A percentile compares a stretch with the other conserved stretches of the same genome.
Evolutionary conservation across 208 protist species (phyloP).

Genomic region (Vickermania ingenoplastis): DNA sequence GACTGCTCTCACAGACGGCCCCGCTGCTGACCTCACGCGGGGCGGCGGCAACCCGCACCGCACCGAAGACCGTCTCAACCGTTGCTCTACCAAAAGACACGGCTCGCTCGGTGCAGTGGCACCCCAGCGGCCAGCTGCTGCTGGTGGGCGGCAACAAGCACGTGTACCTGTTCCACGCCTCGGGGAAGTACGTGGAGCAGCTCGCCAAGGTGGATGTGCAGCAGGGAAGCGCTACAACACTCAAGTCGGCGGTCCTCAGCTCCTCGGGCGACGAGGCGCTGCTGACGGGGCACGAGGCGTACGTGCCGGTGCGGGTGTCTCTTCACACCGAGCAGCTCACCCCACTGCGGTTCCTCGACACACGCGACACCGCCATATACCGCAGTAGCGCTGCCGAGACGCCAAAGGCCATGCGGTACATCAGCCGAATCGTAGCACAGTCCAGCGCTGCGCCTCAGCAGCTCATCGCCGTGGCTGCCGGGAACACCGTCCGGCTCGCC

Average conservation of each 20-base stretch:
- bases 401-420: constrained; percentile 46
- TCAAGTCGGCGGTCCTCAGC: constrained; percentile 13
- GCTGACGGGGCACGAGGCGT: constrained; percentile 44
- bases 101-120: constrained; percentile 68
- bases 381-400: constrained; percentile 56
- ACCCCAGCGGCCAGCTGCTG: constrained; percentile 68
- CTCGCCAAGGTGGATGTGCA: constrained; percentile 55
- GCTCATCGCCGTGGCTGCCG: constrained; percentile 38
- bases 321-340: constrained; percentile 55
- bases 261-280: constrained; percentile 64
- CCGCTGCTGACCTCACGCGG: constrained; percentile 52
- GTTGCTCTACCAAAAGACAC: constrained; percentile 62
- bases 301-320: constrained; percentile 41
- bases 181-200: constrained; percentile 74
- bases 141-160: constrained; percentile 68
- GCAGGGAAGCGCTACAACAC: constrained; percentile 33
- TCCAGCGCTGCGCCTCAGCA: constrained; percentile 1
- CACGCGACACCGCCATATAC: constrained; percentile 45
- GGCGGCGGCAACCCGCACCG: constrained; percentile 21
- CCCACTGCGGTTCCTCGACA: constrained; percentile 60
- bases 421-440: constrained; percentile 23
- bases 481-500: constrained; percentile 48
- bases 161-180: constrained; percentile 76
- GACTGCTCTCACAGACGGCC: constrained; percentile 65
- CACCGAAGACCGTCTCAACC: constrained; percentile 51